Evolutionary conservation across 2,329 filamentous ascomycete species (phyloP), one percentile per base, ranked within the genome.

Genomic region (Fusarium austroafricanum): DNA sequence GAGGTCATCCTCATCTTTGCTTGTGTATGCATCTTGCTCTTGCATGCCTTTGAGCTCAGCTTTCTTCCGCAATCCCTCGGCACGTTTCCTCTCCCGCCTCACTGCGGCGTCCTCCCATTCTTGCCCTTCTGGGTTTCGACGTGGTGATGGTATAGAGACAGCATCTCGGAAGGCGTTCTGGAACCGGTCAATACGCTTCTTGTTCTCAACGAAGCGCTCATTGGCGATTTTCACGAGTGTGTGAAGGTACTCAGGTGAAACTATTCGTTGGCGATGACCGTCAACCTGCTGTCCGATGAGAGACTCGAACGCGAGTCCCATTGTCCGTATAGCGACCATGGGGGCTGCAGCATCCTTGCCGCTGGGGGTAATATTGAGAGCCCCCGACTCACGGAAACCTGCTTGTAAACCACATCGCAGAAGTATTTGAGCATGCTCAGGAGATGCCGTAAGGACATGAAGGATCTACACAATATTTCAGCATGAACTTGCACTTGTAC

Each of bases 341-440:
- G 93, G 93, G 18, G 77, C 85, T 6, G 77, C 66, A 1, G 78
- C 77, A 18, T 79, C 78, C 14, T 77, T 76, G 3, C 72, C 54
- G 3, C 75, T 69, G 21, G 79, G 71, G 2, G 79, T 78, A 45
- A 93, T 76, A 73, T 90, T 92, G 59, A 96, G 85, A 49, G 95
- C 90, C 18, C 95, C 95, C 61, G 92, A 96, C 80, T 98, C 95
- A 15, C 95, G 89, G 76, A 97, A 97, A 0, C 95, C 95, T 6
- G 93, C 91, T 71, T 89, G 87, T 11, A 95, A 83, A 3, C 92
- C 94, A 43, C 92, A 92, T 12, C 89, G 85, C 15, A 97, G 85
- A 18, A 96, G 83, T 10, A 86, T 83, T 69, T 97, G 91, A 6
- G 95, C 93, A 72, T 95, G 88, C 14, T 86, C 79, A 0, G 89